phyloP scores from a whole-genome alignment of 768 basidiomycete genomes.

The Agaricus bisporus region DNA sequence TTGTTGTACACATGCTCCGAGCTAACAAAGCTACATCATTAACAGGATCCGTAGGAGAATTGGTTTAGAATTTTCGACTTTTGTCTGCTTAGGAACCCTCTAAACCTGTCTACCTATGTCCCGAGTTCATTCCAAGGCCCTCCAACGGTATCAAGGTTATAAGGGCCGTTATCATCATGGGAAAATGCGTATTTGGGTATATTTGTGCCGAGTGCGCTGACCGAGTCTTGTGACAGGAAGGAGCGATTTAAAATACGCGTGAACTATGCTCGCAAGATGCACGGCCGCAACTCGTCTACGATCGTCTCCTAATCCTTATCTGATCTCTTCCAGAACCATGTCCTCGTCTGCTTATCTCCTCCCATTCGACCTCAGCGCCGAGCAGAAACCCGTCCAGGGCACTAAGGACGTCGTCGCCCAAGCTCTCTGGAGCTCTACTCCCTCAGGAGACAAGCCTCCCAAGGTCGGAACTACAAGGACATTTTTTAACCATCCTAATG shows the following conservation, averaged over 20 bases:
- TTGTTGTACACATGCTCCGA: too few relatives aligned
- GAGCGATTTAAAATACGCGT: neutral
- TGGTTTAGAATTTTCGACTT: too few relatives aligned
- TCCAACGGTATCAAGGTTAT: too few relatives aligned
- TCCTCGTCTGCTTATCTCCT: constrained; percentile 52
- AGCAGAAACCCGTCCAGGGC: constrained; percentile 21
- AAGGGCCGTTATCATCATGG: too few relatives aligned
- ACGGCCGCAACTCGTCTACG: constrained; percentile 18
- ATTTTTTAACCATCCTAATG: constrained; percentile 51
- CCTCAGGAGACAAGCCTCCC: constrained; percentile 45
- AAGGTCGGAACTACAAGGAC: constrained; percentile 59
- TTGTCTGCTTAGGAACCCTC: too few relatives aligned
- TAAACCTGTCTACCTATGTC: too few relatives aligned
- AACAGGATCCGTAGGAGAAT: too few relatives aligned
- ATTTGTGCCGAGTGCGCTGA: too few relatives aligned
- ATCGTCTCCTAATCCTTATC: constrained; percentile 15
- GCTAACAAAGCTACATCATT: too few relatives aligned
- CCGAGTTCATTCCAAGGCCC: too few relatives aligned
- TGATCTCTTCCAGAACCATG: constrained; percentile 28
- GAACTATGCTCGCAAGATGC: constrained; percentile 20
- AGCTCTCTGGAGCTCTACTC: constrained; percentile 45
- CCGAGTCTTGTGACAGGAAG: constrained; percentile 4
- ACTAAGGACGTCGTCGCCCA: constrained; percentile 29
- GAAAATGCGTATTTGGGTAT: too few relatives aligned
- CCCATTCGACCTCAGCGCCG: constrained; percentile 44